Percentiles rank a stretch among this genome's conserved stretches.
Conservation (phyloP, 352 stramenopile species). For the Phytophthora pluvialis region DNA sequence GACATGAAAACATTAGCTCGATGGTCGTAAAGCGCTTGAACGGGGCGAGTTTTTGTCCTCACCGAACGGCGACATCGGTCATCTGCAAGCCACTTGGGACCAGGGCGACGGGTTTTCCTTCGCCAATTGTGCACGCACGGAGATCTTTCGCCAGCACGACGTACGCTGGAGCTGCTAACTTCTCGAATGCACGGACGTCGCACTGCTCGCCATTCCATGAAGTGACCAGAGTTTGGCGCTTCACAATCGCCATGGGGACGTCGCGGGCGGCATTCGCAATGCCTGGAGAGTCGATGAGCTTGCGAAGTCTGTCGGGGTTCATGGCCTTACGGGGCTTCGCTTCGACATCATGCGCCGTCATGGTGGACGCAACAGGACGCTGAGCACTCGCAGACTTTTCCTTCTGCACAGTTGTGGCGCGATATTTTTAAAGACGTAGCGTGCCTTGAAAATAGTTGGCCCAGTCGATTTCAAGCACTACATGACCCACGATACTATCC, state of each 20-base stretch:
- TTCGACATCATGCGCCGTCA: constrained; percentile 21
- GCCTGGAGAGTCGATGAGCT: constrained; percentile 66
- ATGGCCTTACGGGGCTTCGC: constrained; percentile 45
- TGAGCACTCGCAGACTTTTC: no score
- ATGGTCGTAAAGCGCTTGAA: constrained; percentile 4
- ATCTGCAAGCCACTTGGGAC: constrained; percentile 38
- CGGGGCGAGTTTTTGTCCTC: constrained; percentile 11
- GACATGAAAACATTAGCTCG: neutral
- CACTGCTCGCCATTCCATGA: constrained; percentile 74
- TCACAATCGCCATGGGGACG: constrained; percentile 45
- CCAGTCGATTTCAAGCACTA: no score
- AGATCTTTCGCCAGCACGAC: constrained; percentile 46
- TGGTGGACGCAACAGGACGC: neutral
- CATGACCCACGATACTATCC: no score
- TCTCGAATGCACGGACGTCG: constrained; percentile 57
- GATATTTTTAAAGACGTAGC: neutral
- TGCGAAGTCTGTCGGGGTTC: constrained; percentile 60
- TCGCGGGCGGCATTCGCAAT: constrained; percentile 46
- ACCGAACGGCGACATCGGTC: constrained; percentile 37
- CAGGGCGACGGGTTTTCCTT: constrained; percentile 13
- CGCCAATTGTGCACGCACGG: constrained; percentile 35
- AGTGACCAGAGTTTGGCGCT: constrained; percentile 42
- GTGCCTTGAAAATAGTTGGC: no score
- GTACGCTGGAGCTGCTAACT: constrained; percentile 39
- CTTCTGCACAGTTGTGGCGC: neutral